Percentiles rank a stretch among this genome's conserved stretches.
Evolutionary conservation across 2,329 filamentous ascomycete species (phyloP).

Genomic region (Fusarium torulosum): DNA sequence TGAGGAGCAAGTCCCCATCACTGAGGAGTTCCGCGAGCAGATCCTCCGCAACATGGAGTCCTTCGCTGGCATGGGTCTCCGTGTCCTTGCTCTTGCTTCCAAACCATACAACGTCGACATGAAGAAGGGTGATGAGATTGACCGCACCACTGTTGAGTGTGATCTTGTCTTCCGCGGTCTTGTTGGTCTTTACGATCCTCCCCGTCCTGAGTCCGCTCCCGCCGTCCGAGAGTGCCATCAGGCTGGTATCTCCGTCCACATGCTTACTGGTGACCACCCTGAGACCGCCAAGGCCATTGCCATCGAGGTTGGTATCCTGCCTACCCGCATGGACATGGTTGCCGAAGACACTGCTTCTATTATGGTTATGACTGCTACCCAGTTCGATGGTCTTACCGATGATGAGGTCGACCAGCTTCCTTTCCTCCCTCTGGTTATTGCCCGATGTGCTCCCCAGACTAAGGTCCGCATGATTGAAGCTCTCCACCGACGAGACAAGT

Average conservation of each 20-base stretch:
- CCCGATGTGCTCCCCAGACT: conserved; percentile 76
- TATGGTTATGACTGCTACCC: conserved; percentile 73
- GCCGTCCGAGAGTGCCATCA: conserved; percentile 70
- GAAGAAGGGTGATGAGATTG: conserved; percentile 59
- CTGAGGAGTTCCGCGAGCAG: conserved; percentile 64
- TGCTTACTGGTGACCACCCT: conserved; percentile 76
- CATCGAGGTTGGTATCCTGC: conserved; percentile 71
- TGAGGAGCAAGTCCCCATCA: conserved; percentile 56
- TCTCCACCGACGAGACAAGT: conserved; percentile 73
- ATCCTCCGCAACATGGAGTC: conserved; percentile 74
- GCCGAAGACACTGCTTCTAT: conserved; percentile 65
- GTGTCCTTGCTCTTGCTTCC: conserved; percentile 73
- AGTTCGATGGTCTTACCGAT: conserved; percentile 74
- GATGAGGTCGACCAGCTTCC: conserved; percentile 74
- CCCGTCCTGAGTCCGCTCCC: conserved; percentile 73
- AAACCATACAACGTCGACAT: conserved; percentile 56
- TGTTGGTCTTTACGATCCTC: conserved; percentile 78
- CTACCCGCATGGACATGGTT: conserved; percentile 61
- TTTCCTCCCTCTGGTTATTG: conserved; percentile 75
- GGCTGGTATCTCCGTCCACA: conserved; percentile 74
- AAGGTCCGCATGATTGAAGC: conserved; percentile 82
- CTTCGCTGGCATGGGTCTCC: conserved; percentile 72
- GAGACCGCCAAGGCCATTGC: conserved; percentile 74
- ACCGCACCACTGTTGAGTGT: conserved; percentile 68
- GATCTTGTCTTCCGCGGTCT: conserved; percentile 74